These are phyloP conservation scores for Fomitopsis betulina DNA, from an alignment of 1,284 basidiomycete species.

Conservation along the genomic window DNA sequence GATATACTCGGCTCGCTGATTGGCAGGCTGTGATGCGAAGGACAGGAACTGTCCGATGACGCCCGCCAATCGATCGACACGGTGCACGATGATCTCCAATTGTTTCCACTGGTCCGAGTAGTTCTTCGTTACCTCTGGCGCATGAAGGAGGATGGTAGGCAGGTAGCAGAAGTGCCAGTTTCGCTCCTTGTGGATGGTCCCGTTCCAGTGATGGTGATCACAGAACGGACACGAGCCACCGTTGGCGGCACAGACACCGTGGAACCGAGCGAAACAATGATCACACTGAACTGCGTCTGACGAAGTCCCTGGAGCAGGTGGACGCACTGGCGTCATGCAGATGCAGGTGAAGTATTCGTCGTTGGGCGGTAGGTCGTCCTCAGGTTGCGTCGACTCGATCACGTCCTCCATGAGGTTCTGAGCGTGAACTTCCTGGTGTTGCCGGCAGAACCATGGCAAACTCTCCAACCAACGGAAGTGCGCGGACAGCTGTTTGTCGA, in stretches of 20 bases:
- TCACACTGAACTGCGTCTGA: constrained; percentile 85
- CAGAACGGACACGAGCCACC: constrained; percentile 88
- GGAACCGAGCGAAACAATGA: constrained; percentile 79
- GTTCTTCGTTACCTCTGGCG: constrained; percentile 68
- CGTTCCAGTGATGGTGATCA: constrained; percentile 85
- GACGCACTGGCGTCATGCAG: constrained; percentile 67
- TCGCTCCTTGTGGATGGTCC: constrained; percentile 71
- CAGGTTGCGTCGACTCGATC: constrained; percentile 60
- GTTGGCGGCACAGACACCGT: constrained; percentile 75
- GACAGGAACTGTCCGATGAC: constrained; percentile 76
- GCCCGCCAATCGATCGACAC: constrained; percentile 65
- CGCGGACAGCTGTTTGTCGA: constrained; percentile 57
- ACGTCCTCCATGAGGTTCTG: constrained; percentile 66
- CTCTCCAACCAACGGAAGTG: constrained; percentile 69
- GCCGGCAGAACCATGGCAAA: constrained; percentile 71
- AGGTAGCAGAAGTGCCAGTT: constrained; percentile 79
- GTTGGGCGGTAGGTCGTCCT: constrained; percentile 69
- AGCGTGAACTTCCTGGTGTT: constrained; percentile 58
- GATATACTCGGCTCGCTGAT: constrained; percentile 68
- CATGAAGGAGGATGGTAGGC: constrained; percentile 58
- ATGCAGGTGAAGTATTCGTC: constrained; percentile 84
- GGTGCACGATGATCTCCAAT: constrained; percentile 70
- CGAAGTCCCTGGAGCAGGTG: constrained; percentile 62
- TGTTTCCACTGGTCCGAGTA: constrained; percentile 76
- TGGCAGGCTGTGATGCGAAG: constrained; percentile 58